phyloP scores from a whole-genome alignment of 805 yeast genomes.

The Candida orba region DNA sequence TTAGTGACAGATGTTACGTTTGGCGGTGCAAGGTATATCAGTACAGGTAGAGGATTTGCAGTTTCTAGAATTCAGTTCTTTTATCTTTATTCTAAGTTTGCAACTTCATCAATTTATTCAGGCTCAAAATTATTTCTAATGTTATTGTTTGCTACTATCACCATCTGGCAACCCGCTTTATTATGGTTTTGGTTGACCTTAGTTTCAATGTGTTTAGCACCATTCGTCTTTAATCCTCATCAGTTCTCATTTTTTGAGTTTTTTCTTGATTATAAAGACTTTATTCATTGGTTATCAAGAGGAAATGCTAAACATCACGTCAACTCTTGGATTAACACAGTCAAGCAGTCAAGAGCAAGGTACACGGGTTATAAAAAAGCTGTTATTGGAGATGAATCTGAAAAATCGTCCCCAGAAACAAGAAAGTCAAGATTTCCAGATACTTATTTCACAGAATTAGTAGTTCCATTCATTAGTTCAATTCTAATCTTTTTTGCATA shows the following conservation, averaged over 20 bases:
- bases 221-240: constrained; percentile 71
- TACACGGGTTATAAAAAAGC: constrained; percentile 87
- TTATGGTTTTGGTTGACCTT: constrained; percentile 72
- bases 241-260: constrained; percentile 66
- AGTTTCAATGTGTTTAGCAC: constrained; percentile 58
- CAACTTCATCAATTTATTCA: constrained; percentile 65
- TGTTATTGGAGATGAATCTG: constrained; percentile 58
- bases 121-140: constrained; percentile 67
- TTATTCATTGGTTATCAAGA: constrained; percentile 69
- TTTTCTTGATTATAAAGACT: constrained; percentile 58
- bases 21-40: constrained; percentile 89
- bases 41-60: constrained; percentile 94
- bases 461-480: constrained; percentile 66
- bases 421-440: constrained; percentile 75
- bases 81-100: constrained; percentile 67
- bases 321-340: constrained; percentile 76
- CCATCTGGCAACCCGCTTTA: constrained; percentile 76
- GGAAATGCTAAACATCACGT: constrained; percentile 64
- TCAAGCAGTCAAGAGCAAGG: constrained; percentile 73
- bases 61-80: constrained; percentile 72
- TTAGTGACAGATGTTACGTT: constrained; percentile 67
- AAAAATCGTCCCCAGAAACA: constrained; percentile 50
- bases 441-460: constrained; percentile 70
- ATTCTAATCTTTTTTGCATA: constrained; percentile 66
- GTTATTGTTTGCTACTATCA: constrained; percentile 64